Evolutionary conservation across 2,329 filamentous ascomycete species (phyloP).

Genomic region (Helotiales sp.): DNA sequence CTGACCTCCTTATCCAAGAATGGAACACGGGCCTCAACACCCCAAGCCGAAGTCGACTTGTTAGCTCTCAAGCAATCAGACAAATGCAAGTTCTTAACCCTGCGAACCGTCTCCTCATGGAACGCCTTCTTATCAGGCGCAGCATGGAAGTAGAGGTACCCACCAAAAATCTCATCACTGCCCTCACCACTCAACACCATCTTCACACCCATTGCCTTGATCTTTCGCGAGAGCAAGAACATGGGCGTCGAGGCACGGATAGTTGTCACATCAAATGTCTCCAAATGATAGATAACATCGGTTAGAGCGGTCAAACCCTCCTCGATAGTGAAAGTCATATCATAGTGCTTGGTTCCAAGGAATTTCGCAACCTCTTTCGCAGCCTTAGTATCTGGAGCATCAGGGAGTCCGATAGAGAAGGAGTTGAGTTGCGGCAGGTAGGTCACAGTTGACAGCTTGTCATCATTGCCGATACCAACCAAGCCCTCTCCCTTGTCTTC

Average conservation of each 20-base stretch:
- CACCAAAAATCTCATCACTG: slow-evolving; percentile 97
- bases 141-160: slow-evolving; percentile 97
- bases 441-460: slow-evolving; percentile 86
- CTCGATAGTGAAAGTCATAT: slow-evolving; percentile 97
- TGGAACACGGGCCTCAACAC: slow-evolving; percentile 94
- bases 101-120: slow-evolving; percentile 91
- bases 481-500: slow-evolving; percentile 70
- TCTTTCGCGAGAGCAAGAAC: slow-evolving; percentile 97
- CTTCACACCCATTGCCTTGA: slow-evolving; percentile 99
- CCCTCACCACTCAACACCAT: slow-evolving; percentile 98
- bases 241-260: slow-evolving; percentile 98
- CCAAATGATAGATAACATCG: slow-evolving; percentile 97
- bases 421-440: slow-evolving; percentile 96
- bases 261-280: slow-evolving; percentile 97
- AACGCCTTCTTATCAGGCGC: slow-evolving; percentile 91
- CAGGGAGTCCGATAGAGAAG: slow-evolving; percentile 96
- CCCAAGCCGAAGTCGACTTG: slow-evolving; percentile 99
- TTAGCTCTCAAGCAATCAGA: slow-evolving; percentile 97
- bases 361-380: slow-evolving; percentile 94
- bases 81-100: slow-evolving; percentile 95
- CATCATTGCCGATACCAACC: slow-evolving; percentile 92
- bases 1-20: slow-evolving; percentile 90
- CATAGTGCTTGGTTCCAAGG: slow-evolving; percentile 96
- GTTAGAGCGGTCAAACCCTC: slow-evolving; percentile 97
- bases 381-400: slow-evolving; percentile 89